Base-by-base conservation (phyloP, 371 early-diverging fungal species). In the Mucor mucedo region DNA sequence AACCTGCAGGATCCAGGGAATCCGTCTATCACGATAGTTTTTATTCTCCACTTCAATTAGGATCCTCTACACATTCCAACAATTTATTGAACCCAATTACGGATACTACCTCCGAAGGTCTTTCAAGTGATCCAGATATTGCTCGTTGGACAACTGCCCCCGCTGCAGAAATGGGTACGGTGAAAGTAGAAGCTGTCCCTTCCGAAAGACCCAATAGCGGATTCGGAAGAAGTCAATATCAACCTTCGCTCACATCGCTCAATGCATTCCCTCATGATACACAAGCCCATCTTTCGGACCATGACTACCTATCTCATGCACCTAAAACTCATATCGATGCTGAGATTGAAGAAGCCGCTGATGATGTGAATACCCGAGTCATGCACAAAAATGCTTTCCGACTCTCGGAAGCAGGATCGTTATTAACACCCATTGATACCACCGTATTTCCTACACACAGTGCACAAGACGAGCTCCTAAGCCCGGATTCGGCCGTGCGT, bases 41-140 rank as follows among this genome's bases (percentile, higher is more conserved):
- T 14, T 50, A 50, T 14, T 50, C 52, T 30, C 16, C 61, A 41
- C n/a, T 32, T 4, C 50, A 29, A 13, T 8, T 29, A 6, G 50
- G 30, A 11, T 50, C 50, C 14, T 33, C 44, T 16, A 27, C 44
- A 4, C 41, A 60, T 38, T 40, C 27, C 2, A 59, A 50, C 29
- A 21, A 21, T 21, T 27, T 45, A 8, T 54, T 41, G 30, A 55
- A 48, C 16, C 60, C 70, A 4, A 11, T 30, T 14, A 9, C 16
- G 5, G 9, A 11, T 11, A 35, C 44, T 7, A 29, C 66, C n/a
- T 45, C 65, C 0, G 65, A 59, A 21, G 76, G 65, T 16, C 66
- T 75, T 44, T 65, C 71, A 5, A 63, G 71, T 21, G 78, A 78
- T 44, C 75, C 75, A 9, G 78, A 75, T 55, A 64, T 78, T 41